Evolutionary conservation across 1,284 basidiomycete species (phyloP).

Genomic region (Cryptococcus sp.): DNA sequence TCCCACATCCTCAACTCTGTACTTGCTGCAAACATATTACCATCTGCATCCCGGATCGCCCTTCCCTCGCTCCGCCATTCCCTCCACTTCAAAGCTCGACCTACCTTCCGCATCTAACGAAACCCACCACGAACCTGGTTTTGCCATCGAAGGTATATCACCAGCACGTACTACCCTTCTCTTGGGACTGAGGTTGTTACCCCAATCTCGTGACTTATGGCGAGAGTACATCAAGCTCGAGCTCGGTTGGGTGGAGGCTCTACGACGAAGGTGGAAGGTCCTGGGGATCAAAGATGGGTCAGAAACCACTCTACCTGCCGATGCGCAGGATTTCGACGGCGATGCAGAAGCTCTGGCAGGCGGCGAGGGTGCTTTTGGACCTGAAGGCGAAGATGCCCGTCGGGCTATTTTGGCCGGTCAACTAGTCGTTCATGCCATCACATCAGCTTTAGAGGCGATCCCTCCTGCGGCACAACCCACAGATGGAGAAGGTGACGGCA

Average conservation of each 20-base stretch:
- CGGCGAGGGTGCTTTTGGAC: constrained; percentile 50
- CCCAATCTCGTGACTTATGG: constrained; percentile 73
- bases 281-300: constrained; percentile 46
- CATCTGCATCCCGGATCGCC: constrained; percentile 72
- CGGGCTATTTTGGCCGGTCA: constrained; percentile 51
- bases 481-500: constrained; percentile 17
- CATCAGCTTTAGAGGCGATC: constrained; percentile 40
- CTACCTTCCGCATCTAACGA: constrained; percentile 23
- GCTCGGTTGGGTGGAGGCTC: constrained; percentile 79
- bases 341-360: constrained; percentile 33
- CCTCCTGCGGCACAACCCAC: background rate
- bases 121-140: constrained; percentile 20
- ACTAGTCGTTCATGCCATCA: constrained; percentile 48
- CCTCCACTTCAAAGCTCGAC: constrained; percentile 37
- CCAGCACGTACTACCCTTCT: constrained; percentile 82
- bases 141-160: constrained; percentile 50
- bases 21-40: constrained; percentile 82
- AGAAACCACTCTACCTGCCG: background rate
- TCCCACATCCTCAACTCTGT: constrained; percentile 74
- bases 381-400: constrained; percentile 50
- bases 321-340: constrained; percentile 14
- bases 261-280: constrained; percentile 77
- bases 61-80: constrained; percentile 57
- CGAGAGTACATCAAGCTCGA: constrained; percentile 89
- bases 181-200: constrained; percentile 77